Evolutionary conservation across 768 basidiomycete genomes (phyloP), one percentile per base, ranked within the genome.

Genomic region (Calvatia gigantea): DNA sequence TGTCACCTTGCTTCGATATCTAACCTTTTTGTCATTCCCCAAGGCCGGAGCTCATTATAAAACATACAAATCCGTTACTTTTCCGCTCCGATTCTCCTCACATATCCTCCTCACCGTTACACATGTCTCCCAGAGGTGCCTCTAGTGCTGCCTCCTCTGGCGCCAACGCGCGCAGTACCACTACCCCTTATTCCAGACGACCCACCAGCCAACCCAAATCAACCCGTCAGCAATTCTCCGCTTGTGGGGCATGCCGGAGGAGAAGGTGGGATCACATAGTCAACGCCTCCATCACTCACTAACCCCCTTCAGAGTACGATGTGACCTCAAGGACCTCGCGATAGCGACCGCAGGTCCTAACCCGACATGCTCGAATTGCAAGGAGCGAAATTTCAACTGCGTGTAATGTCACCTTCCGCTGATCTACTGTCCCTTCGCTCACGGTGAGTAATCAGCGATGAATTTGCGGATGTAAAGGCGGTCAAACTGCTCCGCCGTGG

Each of bases 211-310:
- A 85, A 54, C 82, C 87, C 53, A 91, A 91, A 67, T 89, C 89
- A 27, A 80, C 84, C 2, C 75, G 89, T 58, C 86, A 89, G 63
- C 91, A 96, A 62, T 92, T 91, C 71, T 90, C 89, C n/a, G 94
- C 94, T 6, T 96, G 94, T 67, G 92, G 92, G 55, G 91, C 92
- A 28, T 97, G 94, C 70, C 85, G 92, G 58, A 91, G 91, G 84
- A 73, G 94, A 67, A 82, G 94, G 87, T 88, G 50, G 35, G 71
- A 60, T 19, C 54, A 46, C 33, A 44, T 62, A 21, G 3, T 19
- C 51, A 43, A 65, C 44, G 54, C 0, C 25, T 51, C 23, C 21
- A 21, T 43, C 39, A 28, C 58, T 50, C 57, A 33, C 55, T 56
- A 37, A 49, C 56, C 46, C 38, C n/a, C 50, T 15, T 44, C 25